Base-by-base conservation (phyloP, 169 alveolate genomes). In the Cryptosporidium viatorum region DNA sequence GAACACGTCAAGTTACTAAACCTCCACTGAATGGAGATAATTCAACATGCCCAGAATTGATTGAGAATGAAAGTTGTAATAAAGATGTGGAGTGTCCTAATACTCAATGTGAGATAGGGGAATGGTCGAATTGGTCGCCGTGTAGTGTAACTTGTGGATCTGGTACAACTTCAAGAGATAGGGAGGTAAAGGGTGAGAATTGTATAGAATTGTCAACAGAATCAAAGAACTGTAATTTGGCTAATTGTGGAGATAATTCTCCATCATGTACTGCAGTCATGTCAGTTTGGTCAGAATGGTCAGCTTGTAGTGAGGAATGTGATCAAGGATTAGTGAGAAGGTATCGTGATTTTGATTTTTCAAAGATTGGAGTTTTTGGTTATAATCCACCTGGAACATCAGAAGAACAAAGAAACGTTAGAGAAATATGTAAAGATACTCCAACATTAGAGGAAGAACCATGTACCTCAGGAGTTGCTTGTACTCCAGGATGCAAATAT, bases 61-160 rank as follows among this genome's bases (percentile, higher is more conserved):
- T 26, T 70, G 94, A 58, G 73, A 93, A 51, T 31, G 51, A 29
- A 91, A 92, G 23, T 18, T 16, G 74, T 85, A 91, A 73, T 59
- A 10, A 9, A 21, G 93, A 73, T 43, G 84, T 39, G 86, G 93
- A 1, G 43, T 55, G 55, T 45, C 39, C 65, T 0, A 48, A 29
- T 26, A n/a, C 3, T 0, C 91, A 92, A 37, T 93, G 94, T 37
- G 68, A 60, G 14, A 48, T 93, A 39, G 74, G 93, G 33, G 86
- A 75, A 5, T 92, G 93, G 93, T 62, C 92, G 39, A 84, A 70
- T 1, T 92, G 91, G 92, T 65, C 91, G 9, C 93, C 93, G 0
- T 92, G 95, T 62, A 62, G 62, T 41, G 94, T 68, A 33, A 43
- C 92, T 6, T 92, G 95, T 58, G 93, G 94, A 23, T 43, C 29